phyloP scores from a whole-genome alignment of 768 basidiomycete species.

The Hygrophorus russula region DNA sequence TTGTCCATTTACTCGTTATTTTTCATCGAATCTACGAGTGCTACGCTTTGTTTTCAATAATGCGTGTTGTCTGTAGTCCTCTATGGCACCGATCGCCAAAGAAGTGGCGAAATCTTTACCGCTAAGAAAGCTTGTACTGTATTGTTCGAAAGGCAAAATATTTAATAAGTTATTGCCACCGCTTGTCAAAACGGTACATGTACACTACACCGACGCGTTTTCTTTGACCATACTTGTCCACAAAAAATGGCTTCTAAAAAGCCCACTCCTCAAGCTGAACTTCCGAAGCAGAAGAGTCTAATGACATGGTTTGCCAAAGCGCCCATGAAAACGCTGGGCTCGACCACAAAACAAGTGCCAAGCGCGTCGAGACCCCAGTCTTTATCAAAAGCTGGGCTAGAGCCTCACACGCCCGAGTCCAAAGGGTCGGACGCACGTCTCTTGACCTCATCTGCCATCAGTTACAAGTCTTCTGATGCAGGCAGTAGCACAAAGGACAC shows the following conservation, averaged over 20 bases:
- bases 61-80: too few species aligned
- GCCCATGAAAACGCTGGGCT: slow-evolving; percentile 13
- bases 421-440: slow-evolving; percentile 18
- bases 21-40: too few species aligned
- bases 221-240: too few species aligned
- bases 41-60: too few species aligned
- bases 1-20: too few species aligned
- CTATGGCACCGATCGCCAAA: too few species aligned
- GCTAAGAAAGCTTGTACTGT: too few species aligned
- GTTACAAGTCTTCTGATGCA: slow-evolving; percentile 11
- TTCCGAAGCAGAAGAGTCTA: slow-evolving; percentile 62
- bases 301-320: slow-evolving; percentile 53
- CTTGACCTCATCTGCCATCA: slow-evolving; percentile 27
- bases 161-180: too few species aligned
- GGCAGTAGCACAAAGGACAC: slow-evolving; percentile 36
- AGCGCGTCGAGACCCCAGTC: slow-evolving; percentile 22
- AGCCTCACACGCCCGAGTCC: slow-evolving; percentile 29
- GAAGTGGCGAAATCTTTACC: too few species aligned
- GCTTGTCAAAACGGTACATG: too few species aligned
- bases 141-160: too few species aligned
- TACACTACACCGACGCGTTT: too few species aligned
- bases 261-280: slow-evolving; percentile 27
- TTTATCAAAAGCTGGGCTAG: slow-evolving; percentile 18
- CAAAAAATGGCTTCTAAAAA: slow-evolving; percentile 10
- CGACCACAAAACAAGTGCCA: slow-evolving; percentile 8